Base-by-base conservation (phyloP, 2,329 filamentous ascomycete genomes). In the Paecilomyces niveus region DNA sequence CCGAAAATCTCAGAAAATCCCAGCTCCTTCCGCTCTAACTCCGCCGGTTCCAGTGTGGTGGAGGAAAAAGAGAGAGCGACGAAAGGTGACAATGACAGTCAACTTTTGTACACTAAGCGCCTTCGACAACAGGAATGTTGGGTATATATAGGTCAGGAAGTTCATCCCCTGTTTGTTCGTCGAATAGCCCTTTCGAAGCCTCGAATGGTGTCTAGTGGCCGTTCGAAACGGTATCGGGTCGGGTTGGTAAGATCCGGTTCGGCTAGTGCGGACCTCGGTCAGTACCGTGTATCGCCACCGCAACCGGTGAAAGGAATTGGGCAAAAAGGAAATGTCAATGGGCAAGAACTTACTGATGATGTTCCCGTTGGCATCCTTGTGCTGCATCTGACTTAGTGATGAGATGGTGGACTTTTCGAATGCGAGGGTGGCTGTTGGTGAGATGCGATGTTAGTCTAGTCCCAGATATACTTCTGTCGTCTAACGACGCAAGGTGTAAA, bases 171-270 rank as follows among this genome's bases (percentile, higher is more conserved):
- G 39, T 45, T 45, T 21, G 39, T 45, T 21, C 39, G 39, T 45
- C 39, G n/a, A 68, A 96, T 95, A 56, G 90, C 90, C 39, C 88
- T 89, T 74, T 97, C 90, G 63, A 96, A 96, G 57, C 88, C 88
- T 68, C 90, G 85, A 67, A 97, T 96, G 0, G 92, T 97, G 68
- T 96, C 92, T 53, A 97, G 80, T 22, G 92, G 92, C 59, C 92
- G 87, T 77, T 97, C 92, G 83, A 90, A 88, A 68, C 92, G 86
- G 68, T 84, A 89, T 64, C 92, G 85, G 13, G 92, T 96, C 13
- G 92, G 92, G 70, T 97, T 97, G 50, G 91, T 95, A 63, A 85
- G 83, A 75, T 97, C 92, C 21, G 92, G 92, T 57, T 97, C 92
- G 67, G 84, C 92, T 96, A 68, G 2, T n/a, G 32, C 5, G 13